Evolutionary conservation across 805 yeast species (phyloP).

Genomic region (Starmerella kuoi): DNA sequence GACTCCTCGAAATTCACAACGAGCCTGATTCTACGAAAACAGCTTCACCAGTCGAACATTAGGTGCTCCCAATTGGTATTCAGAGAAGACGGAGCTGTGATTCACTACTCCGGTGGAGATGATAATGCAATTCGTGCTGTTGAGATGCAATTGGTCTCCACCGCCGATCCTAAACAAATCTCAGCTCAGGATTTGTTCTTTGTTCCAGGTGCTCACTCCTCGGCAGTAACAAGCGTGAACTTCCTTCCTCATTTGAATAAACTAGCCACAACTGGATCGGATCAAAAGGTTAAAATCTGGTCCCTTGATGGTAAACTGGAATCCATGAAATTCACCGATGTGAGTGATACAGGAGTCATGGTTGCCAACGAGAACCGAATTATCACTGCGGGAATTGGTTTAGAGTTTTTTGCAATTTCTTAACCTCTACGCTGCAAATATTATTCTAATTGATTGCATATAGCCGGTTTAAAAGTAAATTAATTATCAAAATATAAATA

Average conservation of each 20-base stretch:
- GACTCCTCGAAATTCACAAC: not conserved
- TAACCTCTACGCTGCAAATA: not conserved
- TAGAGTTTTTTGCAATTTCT: conserved; percentile 9
- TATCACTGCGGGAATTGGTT: conserved; percentile 18
- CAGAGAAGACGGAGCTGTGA: conserved; percentile 12
- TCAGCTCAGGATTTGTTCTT: conserved; percentile 22
- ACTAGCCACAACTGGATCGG: conserved; percentile 60
- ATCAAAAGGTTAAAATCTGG: conserved; percentile 70
- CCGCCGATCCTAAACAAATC: conserved; percentile 1
- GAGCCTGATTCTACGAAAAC: not conserved
- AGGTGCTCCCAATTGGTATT: conserved; percentile 40
- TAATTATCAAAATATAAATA: too few relatives aligned
- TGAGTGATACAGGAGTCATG: conserved; percentile 81
- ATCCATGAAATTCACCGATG: conserved; percentile 52
- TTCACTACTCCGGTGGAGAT: conserved; percentile 76
- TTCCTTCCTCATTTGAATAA: conserved; percentile 17
- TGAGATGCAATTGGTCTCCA: not conserved
- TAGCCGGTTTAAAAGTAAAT: not conserved
- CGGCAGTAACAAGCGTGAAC: conserved; percentile 65
- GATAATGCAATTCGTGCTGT: conserved; percentile 59
- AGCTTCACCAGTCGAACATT: conserved; percentile 74
- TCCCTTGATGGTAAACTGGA: conserved; percentile 27
- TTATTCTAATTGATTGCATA: not conserved
- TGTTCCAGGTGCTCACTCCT: conserved; percentile 57
- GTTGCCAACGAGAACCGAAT: conserved; percentile 2